Evolutionary conservation across 176 grass and related monocot species (phyloP).

Genomic region (Chrysopogon serrulatus): DNA sequence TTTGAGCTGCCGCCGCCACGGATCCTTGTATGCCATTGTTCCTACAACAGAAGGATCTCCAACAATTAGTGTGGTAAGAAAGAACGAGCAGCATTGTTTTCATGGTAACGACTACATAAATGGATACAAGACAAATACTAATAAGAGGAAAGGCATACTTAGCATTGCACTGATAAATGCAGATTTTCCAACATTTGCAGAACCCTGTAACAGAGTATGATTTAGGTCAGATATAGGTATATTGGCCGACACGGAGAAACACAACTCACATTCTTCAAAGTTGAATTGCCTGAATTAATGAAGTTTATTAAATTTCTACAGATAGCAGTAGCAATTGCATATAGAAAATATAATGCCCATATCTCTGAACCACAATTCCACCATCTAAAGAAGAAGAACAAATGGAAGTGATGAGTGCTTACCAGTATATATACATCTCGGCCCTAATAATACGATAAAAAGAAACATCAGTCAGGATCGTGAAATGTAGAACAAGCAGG

Average conservation of each 20-base stretch:
- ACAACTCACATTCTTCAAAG: background rate
- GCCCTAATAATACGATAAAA: slow-evolving; percentile 48
- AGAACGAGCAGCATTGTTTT: background rate
- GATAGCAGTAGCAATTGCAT: background rate
- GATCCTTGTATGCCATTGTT: slow-evolving; percentile 85
- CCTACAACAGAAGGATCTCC: slow-evolving; percentile 24
- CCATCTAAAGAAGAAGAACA: background rate
- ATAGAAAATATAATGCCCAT: background rate
- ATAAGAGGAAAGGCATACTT: slow-evolving; percentile 49
- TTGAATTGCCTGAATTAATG: background rate
- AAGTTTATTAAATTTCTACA: background rate
- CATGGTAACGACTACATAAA: background rate
- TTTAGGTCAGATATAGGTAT: background rate
- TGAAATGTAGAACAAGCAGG: background rate
- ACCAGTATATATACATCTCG: slow-evolving; percentile 96
- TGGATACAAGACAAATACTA: background rate
- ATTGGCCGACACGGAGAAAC: background rate
- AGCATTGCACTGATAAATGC: slow-evolving; percentile 92
- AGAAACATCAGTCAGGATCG: slow-evolving; percentile 4
- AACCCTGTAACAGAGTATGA: slow-evolving; percentile 52
- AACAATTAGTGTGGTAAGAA: slow-evolving; percentile 5
- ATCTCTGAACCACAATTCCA: no score
- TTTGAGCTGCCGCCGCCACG: slow-evolving; percentile 93
- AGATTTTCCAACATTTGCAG: slow-evolving; percentile 98
- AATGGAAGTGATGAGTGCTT: slow-evolving; percentile 5